These are phyloP conservation scores for Oleoguttula mirabilis DNA, from an alignment of 495 filamentous ascomycete species.

Conservation along the genomic window DNA sequence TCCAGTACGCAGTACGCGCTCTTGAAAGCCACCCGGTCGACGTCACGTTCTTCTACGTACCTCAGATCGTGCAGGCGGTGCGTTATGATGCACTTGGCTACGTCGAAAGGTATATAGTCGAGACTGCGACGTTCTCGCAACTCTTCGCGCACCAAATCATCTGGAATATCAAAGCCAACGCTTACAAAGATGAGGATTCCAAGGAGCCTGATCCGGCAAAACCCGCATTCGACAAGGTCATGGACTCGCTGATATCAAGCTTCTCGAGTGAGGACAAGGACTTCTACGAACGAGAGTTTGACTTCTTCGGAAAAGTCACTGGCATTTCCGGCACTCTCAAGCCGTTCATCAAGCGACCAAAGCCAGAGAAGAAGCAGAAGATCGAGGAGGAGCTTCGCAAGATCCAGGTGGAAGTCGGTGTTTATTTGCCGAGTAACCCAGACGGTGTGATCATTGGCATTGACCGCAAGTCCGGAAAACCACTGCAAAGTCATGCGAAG, in stretches of 20 bases:
- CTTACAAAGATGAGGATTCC: conserved; percentile 86
- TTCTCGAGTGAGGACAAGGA: conserved; percentile 65
- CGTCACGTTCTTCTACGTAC: conserved; percentile 96
- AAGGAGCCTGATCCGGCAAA: conserved; percentile 79
- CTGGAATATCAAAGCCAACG: conserved; percentile 99
- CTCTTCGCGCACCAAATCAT: conserved; percentile 98
- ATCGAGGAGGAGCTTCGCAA: conserved; percentile 97
- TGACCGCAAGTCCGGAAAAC: conserved; percentile 93
- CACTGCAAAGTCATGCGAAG: conserved; percentile 93
- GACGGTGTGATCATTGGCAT: conserved; percentile 96
- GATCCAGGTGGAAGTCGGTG: conserved; percentile 90
- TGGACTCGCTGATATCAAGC: conserved; percentile 64
- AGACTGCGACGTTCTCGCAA: conserved; percentile 91
- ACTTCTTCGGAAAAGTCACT: conserved; percentile 96
- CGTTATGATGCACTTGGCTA: conserved; percentile 91
- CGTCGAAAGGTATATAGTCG: conserved; percentile 89
- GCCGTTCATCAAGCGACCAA: conserved; percentile 82
- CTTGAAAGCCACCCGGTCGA: conserved; percentile 88
- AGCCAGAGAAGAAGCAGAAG: conserved; percentile 96
- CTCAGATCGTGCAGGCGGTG: conserved; percentile 93
- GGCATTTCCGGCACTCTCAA: conserved; percentile 88
- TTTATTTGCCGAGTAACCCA: conserved; percentile 93
- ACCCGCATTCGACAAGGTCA: conserved; percentile 82
- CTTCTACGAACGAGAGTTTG: conserved; percentile 92
- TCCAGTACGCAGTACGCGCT: conserved; percentile 96